Evolutionary conservation across 2,329 filamentous ascomycete species (phyloP).

Genomic region (Phyllosticta capitalensis): DNA sequence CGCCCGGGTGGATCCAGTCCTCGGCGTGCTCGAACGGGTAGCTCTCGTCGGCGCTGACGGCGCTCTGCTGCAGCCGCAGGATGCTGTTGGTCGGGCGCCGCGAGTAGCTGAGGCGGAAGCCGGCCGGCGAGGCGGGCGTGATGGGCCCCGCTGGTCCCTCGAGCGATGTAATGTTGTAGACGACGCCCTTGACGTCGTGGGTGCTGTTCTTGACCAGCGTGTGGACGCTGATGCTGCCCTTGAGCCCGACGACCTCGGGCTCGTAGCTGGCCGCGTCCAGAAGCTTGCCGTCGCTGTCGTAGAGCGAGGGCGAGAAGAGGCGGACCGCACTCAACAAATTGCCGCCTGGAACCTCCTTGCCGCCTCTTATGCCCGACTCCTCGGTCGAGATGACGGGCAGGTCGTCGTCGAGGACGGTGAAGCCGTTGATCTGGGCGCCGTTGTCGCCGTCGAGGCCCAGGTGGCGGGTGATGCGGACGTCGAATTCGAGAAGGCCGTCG

Average conservation of each 20-base stretch:
- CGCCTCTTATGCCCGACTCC: background rate
- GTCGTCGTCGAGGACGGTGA: background rate
- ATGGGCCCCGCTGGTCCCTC: background rate
- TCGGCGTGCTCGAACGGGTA: constrained; percentile 2
- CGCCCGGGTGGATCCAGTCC: background rate
- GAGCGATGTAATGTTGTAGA: constrained; percentile 3
- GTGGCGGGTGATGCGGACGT: constrained; percentile 8
- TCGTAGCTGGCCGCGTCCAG: background rate
- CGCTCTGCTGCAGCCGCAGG: constrained; percentile 7
- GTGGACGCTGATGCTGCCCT: background rate
- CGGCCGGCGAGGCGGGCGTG: background rate
- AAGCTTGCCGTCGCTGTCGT: background rate
- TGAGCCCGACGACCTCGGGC: background rate
- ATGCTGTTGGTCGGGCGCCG: constrained; percentile 5
- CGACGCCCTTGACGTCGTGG: constrained; percentile 7
- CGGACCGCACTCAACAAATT: background rate
- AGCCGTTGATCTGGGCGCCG: constrained; percentile 8
- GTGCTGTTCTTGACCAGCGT: constrained; percentile 2
- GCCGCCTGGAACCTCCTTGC: background rate
- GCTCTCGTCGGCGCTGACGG: background rate
- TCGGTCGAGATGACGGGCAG: background rate
- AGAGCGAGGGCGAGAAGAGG: background rate
- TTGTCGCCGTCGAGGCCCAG: constrained; percentile 7
- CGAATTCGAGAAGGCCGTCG: constrained; percentile 8
- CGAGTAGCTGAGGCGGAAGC: constrained; percentile 8